These are phyloP conservation scores for Pseudocercospora macadamiae DNA, from an alignment of 2,329 filamentous ascomycete genomes.

Conservation along the genomic window DNA sequence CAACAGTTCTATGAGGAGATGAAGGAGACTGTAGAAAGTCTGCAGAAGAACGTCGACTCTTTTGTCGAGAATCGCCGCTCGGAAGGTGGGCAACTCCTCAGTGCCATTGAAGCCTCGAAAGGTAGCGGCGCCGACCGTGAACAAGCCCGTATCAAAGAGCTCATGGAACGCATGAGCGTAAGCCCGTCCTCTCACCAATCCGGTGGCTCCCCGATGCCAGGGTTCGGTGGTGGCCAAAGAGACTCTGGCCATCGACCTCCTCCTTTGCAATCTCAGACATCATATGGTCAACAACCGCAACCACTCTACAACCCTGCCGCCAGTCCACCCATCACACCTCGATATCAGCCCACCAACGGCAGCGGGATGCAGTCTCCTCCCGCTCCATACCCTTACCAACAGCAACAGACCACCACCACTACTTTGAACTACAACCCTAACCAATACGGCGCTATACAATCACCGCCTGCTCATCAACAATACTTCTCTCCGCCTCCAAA, in stretches of 20 bases:
- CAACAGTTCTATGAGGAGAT: conserved; percentile 95
- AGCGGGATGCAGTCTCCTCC: conserved; percentile 35
- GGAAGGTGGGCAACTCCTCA: conserved; percentile 86
- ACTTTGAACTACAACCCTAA: conserved; percentile 48
- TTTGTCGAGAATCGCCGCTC: conserved; percentile 94
- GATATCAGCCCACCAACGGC: conserved; percentile 41
- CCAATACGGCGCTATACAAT: conserved; percentile 47
- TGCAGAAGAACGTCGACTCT: conserved; percentile 67
- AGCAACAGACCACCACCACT: conserved; percentile 20
- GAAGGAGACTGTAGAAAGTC: conserved; percentile 35
- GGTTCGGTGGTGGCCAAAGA: conserved; percentile 24
- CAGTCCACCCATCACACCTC: conserved; percentile 51
- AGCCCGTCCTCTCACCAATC: conserved; percentile 54
- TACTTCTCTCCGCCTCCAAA: conserved; percentile 54
- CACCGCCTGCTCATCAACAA: conserved; percentile 61
- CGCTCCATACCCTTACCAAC: conserved; percentile 29
- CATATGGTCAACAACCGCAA: conserved; percentile 39
- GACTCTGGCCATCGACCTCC: conserved; percentile 42
- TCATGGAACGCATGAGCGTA: conserved; percentile 96
- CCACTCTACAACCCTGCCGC: conserved; percentile 54
- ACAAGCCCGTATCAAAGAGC: conserved; percentile 77
- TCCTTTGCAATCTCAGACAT: conserved; percentile 47
- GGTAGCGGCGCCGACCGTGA: conserved; percentile 75
- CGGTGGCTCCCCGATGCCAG: conserved; percentile 45
- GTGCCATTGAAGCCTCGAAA: conserved; percentile 81